Base-by-base conservation (phyloP, 345 rosid species). In the Eucalyptus caleyi region DNA sequence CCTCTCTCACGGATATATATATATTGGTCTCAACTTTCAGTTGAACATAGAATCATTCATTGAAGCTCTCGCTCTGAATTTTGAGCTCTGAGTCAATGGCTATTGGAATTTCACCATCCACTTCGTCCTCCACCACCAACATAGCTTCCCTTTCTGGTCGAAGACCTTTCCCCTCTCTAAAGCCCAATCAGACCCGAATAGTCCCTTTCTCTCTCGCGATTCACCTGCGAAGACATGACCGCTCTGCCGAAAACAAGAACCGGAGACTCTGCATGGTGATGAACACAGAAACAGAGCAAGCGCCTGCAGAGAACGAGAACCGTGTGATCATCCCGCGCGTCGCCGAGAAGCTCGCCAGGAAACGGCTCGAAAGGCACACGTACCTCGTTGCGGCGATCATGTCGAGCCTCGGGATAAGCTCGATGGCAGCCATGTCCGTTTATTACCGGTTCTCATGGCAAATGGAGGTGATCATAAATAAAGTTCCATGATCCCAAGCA, bases 391-490 rank as follows among this genome's bases (percentile, higher is more conserved):
- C 96, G 6, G 97, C 97, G 2, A 87, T 93, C 65, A 91, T 94
- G 96, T 96, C 95, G 21, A 93, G 91, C 90, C 89, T 95, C 7
- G 95, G 96, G 83, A 94, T 94, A 77, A 92, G 96, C 88, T 95
- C 95, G 3, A 88, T 95, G 95, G 95, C 96, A 5, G 89, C 91
- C 87, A 42, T 92, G 92, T 90, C 96, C 87, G 93, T 95, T 92
- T 94, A 93, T 88, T 95, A 91, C 93, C 93, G 96, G 85, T 95
- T 95, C 91, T 92, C 93, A 23, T 94, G 95, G 96, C 97, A 92
- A 90, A 92, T 94, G 92, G 94, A 95, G 96, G 97, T 92, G 27
- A 40, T 40, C 85, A 77, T 21, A 6, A 6, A 21, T 21, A 6
- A 11, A 42, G 42, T 77, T 21, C 30, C 30, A 77, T 10, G 85